These are phyloP conservation scores for Linnemannia elongata DNA, from an alignment of 192 early-diverging fungal genomes.

Conservation along the genomic window DNA sequence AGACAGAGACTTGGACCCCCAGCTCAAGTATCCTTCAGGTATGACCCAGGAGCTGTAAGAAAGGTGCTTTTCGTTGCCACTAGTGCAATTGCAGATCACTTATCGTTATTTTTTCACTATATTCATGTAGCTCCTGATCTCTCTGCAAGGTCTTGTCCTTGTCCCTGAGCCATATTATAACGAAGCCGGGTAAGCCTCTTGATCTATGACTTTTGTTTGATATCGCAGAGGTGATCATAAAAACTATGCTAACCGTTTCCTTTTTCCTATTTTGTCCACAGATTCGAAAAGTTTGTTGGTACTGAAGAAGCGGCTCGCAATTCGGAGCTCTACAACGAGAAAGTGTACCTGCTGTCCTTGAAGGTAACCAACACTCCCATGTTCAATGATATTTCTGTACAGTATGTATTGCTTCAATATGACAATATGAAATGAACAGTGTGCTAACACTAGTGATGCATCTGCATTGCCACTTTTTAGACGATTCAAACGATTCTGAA, in stretches of 20 bases:
- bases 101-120: not conserved
- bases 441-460: not conserved
- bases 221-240: not conserved
- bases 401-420: no score
- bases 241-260: not conserved
- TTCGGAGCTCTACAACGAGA: constrained; percentile 70
- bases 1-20: constrained; percentile 65
- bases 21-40: constrained; percentile 66
- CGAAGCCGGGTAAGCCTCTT: constrained; percentile 63
- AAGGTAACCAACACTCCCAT: constrained; percentile 13
- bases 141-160: constrained; percentile 70
- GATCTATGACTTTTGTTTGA: not conserved
- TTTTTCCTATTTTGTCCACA: not conserved
- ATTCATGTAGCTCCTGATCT: constrained; percentile 58
- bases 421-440: no score
- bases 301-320: constrained; percentile 63
- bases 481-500: constrained; percentile 50
- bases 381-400: not conserved
- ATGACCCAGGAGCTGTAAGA: not conserved
- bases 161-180: constrained; percentile 69
- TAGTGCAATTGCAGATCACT: not conserved
- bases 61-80: not conserved
- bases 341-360: constrained; percentile 65
- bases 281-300: constrained; percentile 68
- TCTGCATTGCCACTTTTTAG: constrained; percentile 10